Base-by-base conservation (phyloP, 495 filamentous ascomycete genomes). In the Aspergillus saccharolyticus region DNA sequence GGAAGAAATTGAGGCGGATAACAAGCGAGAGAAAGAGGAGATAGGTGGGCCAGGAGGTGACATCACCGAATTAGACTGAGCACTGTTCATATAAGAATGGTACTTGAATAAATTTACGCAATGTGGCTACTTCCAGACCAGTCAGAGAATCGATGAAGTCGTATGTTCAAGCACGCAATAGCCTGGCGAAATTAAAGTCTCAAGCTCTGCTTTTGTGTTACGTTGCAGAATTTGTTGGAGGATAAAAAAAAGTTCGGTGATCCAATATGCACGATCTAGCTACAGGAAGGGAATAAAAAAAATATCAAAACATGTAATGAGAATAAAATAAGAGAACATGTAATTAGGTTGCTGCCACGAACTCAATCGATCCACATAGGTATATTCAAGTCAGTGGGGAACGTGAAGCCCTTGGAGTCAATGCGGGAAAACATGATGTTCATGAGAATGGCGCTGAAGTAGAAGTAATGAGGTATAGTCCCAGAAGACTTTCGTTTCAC, bases 1-100 rank as follows among this genome's bases (percentile, higher is more conserved):
- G 45, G 85, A 87, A 72, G 82, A 89, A 70, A 78, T 97, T 48
- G 90, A 96, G 71, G 79, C 85, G 53, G 81, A 83, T 48, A 67
- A 62, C 57, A 77, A 65, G 58, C 67, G 50, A 56, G 66, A 60
- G 50, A 63, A 51, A 16, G 62, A 74, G 42, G 68, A 74, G 14
- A 55, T 72, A 17, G 74, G 76, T 28, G 72, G 76, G 54, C 74
- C 74, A 9, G 74, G 66, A 17, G 76, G 70, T 18, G 72, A 72
- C 49, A 62, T 77, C 28, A 70, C 70, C 18, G 74, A 78, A 42
- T 55, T 78, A 58, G 75, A 78, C 54, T 78, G 63, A 71, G 44
- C 43, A 25, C 30, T 60, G 55, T 61, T 53, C 24, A 55, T 59
- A 48, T 53, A 19, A 52, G 43, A 56, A n/a, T n/a, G n/a, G n/a